A percentile compares a stretch with the other conserved stretches of the same genome.
Conservation (phyloP, 345 rosid species). For the Eucalyptus coolabah region DNA sequence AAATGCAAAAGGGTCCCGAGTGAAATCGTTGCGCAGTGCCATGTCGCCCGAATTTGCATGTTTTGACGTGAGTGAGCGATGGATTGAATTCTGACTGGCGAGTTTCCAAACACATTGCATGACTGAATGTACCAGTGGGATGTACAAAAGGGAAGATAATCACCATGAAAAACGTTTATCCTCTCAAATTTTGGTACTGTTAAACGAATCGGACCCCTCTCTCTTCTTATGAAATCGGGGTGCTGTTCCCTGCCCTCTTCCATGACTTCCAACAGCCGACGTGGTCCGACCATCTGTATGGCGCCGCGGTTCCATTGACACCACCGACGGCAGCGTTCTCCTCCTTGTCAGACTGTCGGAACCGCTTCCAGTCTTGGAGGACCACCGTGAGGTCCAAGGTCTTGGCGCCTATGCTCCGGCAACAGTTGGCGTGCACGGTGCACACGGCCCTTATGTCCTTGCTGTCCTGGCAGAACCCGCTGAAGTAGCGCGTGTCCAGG, state of each 20-base stretch:
- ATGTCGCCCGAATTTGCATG: background rate
- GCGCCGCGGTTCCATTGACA: background rate
- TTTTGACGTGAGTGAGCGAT: background rate
- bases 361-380: slow-evolving; percentile 52
- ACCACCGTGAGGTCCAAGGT: slow-evolving; percentile 38
- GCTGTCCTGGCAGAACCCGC: slow-evolving; percentile 76
- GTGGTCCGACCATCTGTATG: slow-evolving; percentile 30
- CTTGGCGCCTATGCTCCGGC: slow-evolving; percentile 63
- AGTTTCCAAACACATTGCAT: background rate
- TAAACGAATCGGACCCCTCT: background rate
- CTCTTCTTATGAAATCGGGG: background rate
- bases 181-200: background rate
- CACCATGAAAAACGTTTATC: background rate
- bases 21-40: background rate
- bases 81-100: background rate
- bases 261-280: slow-evolving; percentile 23
- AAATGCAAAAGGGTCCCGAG: background rate
- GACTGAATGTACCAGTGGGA: background rate
- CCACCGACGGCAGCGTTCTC: background rate
- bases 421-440: slow-evolving; percentile 84
- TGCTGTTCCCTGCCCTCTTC: background rate
- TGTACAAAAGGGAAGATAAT: background rate
- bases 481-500: slow-evolving; percentile 45
- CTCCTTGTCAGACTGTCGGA: background rate
- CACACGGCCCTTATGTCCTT: slow-evolving; percentile 26